phyloP scores from a whole-genome alignment of 352 stramenopile genomes.

The Salisapilia sapeloensis region DNA sequence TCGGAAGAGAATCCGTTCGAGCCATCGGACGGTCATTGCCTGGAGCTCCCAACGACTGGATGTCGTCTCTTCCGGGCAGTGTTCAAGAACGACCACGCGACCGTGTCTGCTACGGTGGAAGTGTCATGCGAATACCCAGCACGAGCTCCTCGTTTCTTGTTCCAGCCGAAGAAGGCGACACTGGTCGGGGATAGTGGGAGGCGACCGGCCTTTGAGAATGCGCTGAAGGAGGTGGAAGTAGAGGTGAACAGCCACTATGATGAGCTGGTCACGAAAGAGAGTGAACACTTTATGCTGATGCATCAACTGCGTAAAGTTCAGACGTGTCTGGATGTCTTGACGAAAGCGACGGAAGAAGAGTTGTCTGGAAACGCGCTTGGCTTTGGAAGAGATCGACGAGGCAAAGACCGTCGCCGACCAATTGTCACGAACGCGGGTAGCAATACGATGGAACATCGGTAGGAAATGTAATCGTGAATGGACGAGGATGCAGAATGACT shows the following conservation, averaged over 20 bases:
- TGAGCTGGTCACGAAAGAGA: constrained; percentile 26
- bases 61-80: constrained; percentile 31
- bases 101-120: constrained; percentile 29
- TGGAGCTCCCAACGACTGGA: constrained; percentile 11
- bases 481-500: too few relatives aligned
- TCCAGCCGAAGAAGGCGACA: constrained; percentile 18
- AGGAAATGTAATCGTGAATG: too few relatives aligned
- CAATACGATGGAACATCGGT: constrained; percentile 45
- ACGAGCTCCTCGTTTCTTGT: constrained; percentile 38
- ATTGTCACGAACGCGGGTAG: constrained; percentile 44
- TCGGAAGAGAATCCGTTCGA: constrained; percentile 10
- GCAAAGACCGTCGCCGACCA: constrained; percentile 49
- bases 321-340: constrained; percentile 43
- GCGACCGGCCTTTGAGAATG: constrained; percentile 17
- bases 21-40: constrained; percentile 3
- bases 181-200: too few relatives aligned
- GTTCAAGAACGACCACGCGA: constrained; percentile 23
- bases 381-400: constrained; percentile 42
- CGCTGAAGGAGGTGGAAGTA: constrained; percentile 63
- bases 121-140: constrained; percentile 49
- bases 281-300: constrained; percentile 28
- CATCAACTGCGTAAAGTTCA: constrained; percentile 61
- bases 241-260: constrained; percentile 60
- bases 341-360: constrained; percentile 7
- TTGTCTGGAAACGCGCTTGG: constrained; percentile 12